Evolutionary conservation across 768 basidiomycete genomes (phyloP), one percentile per base, ranked within the genome.

Genomic region (Termitomyces eurrhizus): DNA sequence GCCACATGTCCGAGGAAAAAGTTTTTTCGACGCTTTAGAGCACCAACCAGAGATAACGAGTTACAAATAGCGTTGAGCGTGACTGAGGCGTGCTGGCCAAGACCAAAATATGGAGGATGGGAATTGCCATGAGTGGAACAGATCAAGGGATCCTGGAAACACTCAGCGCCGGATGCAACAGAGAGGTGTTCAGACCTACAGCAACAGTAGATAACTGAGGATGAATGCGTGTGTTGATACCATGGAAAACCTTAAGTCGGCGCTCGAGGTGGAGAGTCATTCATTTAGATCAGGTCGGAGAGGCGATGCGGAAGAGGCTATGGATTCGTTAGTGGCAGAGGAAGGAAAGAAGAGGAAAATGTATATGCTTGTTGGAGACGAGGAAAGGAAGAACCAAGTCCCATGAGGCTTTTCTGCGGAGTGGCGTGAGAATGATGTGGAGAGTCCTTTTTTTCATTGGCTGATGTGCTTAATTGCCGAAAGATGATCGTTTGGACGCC

Each of bases 401-500:
- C 39, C 62, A 32, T 65, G 66, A 67, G 66, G 64, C 66, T 63
- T 66, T 66, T 66, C 48, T 61, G 64, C 66, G 57, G 44, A 44
- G 45, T 57, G 58, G 64, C 64, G 66, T 65, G 66, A 33, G 64
- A 64, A 54, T 52, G 16, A 44, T 48, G 3, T 11, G n/a, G 16
- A 45, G 64, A 63, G 64, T 39, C 62, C 39, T 54, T 67, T 67
- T 8, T 64, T 62, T 66, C 60, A 66, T 66, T 66, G 63, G 65
- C 58, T 64, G 57, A n/a, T 18, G 29, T 6, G n/a, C 21, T 16
- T 33, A 14, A 42, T 46, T 59, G 35, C 58, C 57, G 57, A 50
- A 36, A 36, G 45, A 45, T 44, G n/a, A 5, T 1, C 16, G 16
- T 41, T 29, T 42, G 41, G n/a, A 33, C 33, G 6, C 33, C 50